phyloP scores from a whole-genome alignment of 2,329 filamentous ascomycete species.

The Calonectria hongkongensis region DNA sequence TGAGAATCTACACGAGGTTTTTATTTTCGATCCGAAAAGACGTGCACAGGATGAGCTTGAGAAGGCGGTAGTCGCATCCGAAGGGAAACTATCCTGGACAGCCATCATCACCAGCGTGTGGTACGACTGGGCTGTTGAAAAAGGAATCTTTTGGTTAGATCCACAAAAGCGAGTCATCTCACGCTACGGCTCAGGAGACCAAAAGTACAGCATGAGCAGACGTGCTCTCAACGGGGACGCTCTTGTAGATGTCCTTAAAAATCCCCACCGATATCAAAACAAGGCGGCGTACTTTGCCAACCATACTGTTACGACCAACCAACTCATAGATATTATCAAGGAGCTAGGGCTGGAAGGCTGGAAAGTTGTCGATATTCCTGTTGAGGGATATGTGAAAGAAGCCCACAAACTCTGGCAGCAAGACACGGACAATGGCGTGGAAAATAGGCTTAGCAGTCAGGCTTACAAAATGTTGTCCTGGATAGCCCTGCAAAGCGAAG shows the following conservation, averaged over 20 bases:
- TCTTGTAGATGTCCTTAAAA: conserved; percentile 28
- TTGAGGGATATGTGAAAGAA: not conserved
- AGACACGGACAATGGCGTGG: not conserved
- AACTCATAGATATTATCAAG: not conserved
- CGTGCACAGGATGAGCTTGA: conserved; percentile 47
- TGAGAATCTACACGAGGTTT: conserved; percentile 32
- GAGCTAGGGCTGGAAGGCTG: not conserved
- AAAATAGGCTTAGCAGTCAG: not conserved
- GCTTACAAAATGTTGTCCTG: not conserved
- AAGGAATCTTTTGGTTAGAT: conserved; percentile 47
- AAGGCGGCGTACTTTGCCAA: conserved; percentile 41
- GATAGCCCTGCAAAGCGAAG: not conserved
- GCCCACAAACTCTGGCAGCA: not conserved
- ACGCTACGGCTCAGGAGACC: conserved; percentile 36
- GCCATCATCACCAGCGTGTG: conserved; percentile 46
- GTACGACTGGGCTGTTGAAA: conserved; percentile 50
- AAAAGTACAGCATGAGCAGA: conserved; percentile 39
- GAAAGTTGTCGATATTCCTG: not conserved
- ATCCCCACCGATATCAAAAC: conserved; percentile 30
- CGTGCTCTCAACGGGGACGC: conserved; percentile 35
- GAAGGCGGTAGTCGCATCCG: not conserved
- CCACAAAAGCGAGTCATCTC: conserved; percentile 36
- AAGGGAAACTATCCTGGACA: conserved; percentile 43
- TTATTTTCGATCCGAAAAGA: conserved; percentile 44
- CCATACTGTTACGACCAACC: conserved; percentile 34